These are phyloP conservation scores for Alternaria metachromatica DNA, from an alignment of 2,329 filamentous ascomycete genomes.

Conservation along the genomic window DNA sequence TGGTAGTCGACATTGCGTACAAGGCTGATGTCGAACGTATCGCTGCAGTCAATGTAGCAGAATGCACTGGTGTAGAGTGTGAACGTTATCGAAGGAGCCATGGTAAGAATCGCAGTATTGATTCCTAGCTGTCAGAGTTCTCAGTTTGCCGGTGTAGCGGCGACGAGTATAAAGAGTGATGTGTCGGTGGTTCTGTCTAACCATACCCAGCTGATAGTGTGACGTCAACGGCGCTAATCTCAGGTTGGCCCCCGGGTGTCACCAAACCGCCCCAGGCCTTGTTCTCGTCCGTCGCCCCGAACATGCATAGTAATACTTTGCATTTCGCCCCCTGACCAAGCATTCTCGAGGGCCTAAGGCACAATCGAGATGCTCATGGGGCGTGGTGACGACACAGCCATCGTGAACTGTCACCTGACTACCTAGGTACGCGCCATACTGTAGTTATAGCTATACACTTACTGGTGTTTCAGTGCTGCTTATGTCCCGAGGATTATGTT, in stretches of 20 bases:
- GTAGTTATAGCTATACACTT: too few species aligned
- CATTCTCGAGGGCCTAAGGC: background rate
- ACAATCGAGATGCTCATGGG: background rate
- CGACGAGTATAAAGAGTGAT: background rate
- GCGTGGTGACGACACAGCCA: background rate
- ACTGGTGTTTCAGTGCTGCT: too few species aligned
- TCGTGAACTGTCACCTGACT: background rate
- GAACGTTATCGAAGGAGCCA: background rate
- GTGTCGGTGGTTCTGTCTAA: background rate
- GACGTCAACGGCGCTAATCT: background rate
- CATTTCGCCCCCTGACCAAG: background rate
- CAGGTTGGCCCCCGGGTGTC: background rate
- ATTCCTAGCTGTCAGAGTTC: too few species aligned
- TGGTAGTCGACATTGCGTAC: background rate
- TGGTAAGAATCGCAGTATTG: background rate
- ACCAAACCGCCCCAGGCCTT: background rate
- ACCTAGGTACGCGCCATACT: background rate
- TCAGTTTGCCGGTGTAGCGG: rapidly evolving
- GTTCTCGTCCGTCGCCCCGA: background rate
- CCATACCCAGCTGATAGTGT: background rate
- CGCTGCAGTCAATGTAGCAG: background rate
- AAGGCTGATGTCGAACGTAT: background rate
- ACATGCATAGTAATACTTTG: background rate
- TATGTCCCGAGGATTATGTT: too few species aligned
- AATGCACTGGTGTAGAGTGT: background rate